Base-by-base conservation (phyloP, 768 basidiomycete genomes). In the Chalciporus chontae region DNA sequence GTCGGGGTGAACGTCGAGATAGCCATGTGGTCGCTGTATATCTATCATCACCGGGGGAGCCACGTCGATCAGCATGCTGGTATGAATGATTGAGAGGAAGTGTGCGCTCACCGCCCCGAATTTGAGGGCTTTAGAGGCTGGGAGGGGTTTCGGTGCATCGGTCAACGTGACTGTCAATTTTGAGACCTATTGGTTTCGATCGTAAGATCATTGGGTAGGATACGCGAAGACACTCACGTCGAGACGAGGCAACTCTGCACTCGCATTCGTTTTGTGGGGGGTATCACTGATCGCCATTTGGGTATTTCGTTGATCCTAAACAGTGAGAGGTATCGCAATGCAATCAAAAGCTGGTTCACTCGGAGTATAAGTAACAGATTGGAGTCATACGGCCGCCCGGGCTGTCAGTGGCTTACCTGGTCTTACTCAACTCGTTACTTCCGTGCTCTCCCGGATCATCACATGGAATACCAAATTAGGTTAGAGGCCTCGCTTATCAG, bases 11-110 rank as follows among this genome's bases (percentile, higher is more conserved):
- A 88, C n/a, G 75, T 73, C 19, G 77, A 71, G 31, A 84, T 67
- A 26, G 87, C 75, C 87, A 92, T 92, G 65, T 93, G 87, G 68
- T 93, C 88, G 5, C 80, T 81, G 62, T 79, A 75, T n/a, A 71
- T 68, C 83, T 85, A 53, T 11, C 4, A 21, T 14, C 4, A 17
- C 10, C 27, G 27, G 5, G 13, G 10, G 13, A 11, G 29, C 0
- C 8, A 11, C 29, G 29, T 31, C 1, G 29, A 5, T 51, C 47
- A 46, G 40, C 29, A 5, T 10, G 38, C 14, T 53, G 39, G 56
- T 45, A 18, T 18, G 27, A 40, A 45, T 21, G 13, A n/a, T 4
- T 6, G 9, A 10, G 41, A 37, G 8, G 2, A 10, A 32, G 23
- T 2, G 26, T 13, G 14, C 15, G 64, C 73, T 50, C 54, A 81